phyloP scores from a whole-genome alignment of 768 basidiomycete species.

The Pholiota microspora region DNA sequence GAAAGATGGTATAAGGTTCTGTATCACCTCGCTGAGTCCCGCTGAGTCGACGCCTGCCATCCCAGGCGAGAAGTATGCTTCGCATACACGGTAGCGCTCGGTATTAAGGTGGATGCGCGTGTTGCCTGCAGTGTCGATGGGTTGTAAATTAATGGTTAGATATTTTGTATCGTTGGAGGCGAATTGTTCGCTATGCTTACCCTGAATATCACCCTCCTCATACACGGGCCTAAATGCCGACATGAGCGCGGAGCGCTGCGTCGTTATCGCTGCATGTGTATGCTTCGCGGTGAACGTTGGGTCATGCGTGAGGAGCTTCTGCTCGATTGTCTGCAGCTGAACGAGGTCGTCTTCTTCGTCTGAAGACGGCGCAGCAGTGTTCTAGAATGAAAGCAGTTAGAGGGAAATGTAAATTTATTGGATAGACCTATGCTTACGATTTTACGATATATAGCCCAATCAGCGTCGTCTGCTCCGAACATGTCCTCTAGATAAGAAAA shows the following conservation, averaged over 20 bases:
- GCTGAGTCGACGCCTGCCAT: constrained; percentile 96
- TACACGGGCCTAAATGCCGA: constrained; percentile 83
- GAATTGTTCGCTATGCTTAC: constrained; percentile 24
- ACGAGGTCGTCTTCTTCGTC: constrained; percentile 89
- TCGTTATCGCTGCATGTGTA: constrained; percentile 76
- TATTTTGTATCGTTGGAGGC: not conserved
- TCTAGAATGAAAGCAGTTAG: constrained; percentile 36
- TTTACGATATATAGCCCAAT: constrained; percentile 97
- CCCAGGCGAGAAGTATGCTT: constrained; percentile 89
- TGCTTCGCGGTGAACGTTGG: constrained; percentile 79
- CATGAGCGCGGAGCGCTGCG: constrained; percentile 81
- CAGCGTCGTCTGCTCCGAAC: constrained; percentile 93
- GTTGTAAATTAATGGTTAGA: not conserved
- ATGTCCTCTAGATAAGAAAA: constrained; percentile 62
- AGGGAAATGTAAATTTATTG: too few species aligned
- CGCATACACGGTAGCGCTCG: constrained; percentile 88
- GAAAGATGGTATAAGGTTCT: constrained; percentile 60
- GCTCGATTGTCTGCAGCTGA: constrained; percentile 72
- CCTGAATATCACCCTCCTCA: constrained; percentile 71
- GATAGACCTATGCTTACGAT: too few species aligned
- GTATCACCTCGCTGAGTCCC: constrained; percentile 89
- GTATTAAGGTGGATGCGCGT: constrained; percentile 85
- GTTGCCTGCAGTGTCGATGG: constrained; percentile 37
- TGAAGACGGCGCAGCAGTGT: constrained; percentile 68
- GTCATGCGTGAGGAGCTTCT: constrained; percentile 78